phyloP scores from a whole-genome alignment of 2,329 filamentous ascomycete genomes.

The Truncatella angustata region DNA sequence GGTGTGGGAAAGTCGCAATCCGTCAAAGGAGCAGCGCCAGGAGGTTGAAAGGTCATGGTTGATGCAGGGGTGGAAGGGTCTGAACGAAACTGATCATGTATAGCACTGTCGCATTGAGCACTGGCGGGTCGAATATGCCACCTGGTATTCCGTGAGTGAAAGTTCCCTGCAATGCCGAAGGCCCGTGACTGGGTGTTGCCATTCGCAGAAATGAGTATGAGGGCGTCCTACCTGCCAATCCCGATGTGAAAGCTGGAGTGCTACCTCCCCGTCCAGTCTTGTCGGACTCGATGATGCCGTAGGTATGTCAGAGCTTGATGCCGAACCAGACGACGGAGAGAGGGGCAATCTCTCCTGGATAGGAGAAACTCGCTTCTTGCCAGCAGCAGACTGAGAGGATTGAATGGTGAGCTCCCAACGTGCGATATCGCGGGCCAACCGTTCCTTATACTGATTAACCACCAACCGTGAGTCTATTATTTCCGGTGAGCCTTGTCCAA shows the following conservation, averaged over 20 bases:
- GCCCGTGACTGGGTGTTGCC: slow-evolving; percentile 49
- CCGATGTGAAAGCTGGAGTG: slow-evolving; percentile 59
- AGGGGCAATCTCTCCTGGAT: slow-evolving; percentile 58
- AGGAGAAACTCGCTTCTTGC: slow-evolving; percentile 55
- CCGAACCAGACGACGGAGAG: slow-evolving; percentile 22
- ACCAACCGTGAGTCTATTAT: slow-evolving; percentile 21
- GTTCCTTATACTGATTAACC: slow-evolving; percentile 57
- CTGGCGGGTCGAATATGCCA: no score
- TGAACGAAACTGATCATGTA: slow-evolving; percentile 56
- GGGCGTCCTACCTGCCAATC: slow-evolving; percentile 60
- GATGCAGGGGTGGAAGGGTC: slow-evolving; percentile 63
- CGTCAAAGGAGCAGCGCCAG: slow-evolving; percentile 40
- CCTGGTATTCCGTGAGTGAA: slow-evolving; percentile 56
- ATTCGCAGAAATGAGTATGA: slow-evolving; percentile 84
- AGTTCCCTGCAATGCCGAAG: slow-evolving; percentile 57
- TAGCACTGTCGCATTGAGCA: slow-evolving; percentile 36
- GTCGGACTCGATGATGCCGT: slow-evolving; percentile 71
- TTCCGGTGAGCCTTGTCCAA: slow-evolving; percentile 12
- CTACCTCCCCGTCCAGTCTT: slow-evolving; percentile 64
- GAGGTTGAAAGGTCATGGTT: slow-evolving; percentile 61
- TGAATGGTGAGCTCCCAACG: slow-evolving; percentile 21
- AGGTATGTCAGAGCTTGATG: slow-evolving; percentile 28
- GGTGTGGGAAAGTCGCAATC: slow-evolving; percentile 72
- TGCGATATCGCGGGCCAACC: slow-evolving; percentile 46
- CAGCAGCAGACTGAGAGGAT: slow-evolving; percentile 33